Evolutionary conservation across 495 filamentous ascomycete species (phyloP).

Genomic region (Bathelium albidoporum): DNA sequence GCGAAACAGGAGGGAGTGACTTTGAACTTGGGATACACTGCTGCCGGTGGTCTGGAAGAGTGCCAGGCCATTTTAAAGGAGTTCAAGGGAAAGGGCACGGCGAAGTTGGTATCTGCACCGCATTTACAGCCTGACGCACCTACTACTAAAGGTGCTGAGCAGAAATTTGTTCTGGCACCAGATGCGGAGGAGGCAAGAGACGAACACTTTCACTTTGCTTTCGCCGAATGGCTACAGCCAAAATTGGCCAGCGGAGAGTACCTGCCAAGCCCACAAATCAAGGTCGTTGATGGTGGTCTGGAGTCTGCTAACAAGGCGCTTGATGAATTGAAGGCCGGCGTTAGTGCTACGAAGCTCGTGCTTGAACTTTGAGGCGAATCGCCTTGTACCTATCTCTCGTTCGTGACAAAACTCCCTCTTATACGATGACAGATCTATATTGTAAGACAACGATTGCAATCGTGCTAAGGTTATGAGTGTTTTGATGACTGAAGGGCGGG

Average conservation of each 20-base stretch:
- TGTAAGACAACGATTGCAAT: too few relatives aligned
- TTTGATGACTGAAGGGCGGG: too few relatives aligned
- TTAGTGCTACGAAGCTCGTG: slow-evolving; percentile 1
- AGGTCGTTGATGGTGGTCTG: neutral
- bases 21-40: neutral
- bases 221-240: neutral
- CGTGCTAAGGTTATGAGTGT: too few relatives aligned
- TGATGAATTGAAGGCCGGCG: slow-evolving; percentile 3
- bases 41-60: neutral
- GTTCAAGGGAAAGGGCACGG: neutral
- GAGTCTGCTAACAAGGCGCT: neutral
- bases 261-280: neutral
- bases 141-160: neutral
- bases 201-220: neutral
- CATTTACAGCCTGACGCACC: neutral
- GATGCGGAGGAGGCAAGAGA: neutral
- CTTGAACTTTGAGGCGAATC: too few relatives aligned
- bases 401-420: too few relatives aligned
- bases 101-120: neutral
- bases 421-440: too few relatives aligned
- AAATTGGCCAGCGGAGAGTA: neutral
- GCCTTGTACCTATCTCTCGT: too few relatives aligned
- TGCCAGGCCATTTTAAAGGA: neutral
- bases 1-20: neutral
- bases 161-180: neutral